Evolutionary conservation across 2,329 filamentous ascomycete genomes (phyloP).

Genomic region (Aspergillus ochraceus): DNA sequence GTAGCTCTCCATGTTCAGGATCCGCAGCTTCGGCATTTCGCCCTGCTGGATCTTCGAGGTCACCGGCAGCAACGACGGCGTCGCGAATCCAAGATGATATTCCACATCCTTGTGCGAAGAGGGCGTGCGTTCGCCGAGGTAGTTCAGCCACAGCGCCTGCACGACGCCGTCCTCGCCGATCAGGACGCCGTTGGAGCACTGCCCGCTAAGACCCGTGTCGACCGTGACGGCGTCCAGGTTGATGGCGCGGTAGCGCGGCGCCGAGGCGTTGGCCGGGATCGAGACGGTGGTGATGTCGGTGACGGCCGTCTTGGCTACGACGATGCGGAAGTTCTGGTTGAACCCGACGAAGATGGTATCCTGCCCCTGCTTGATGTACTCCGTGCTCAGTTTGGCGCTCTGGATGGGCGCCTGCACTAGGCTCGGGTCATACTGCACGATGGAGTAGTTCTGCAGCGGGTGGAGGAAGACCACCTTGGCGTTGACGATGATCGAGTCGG

Average conservation of each 20-base stretch:
- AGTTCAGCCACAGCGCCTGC: slow-evolving; percentile 94
- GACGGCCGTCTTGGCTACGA: slow-evolving; percentile 89
- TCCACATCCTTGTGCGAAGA: slow-evolving; percentile 86
- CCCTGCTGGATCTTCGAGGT: slow-evolving; percentile 81
- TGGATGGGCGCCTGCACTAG: slow-evolving; percentile 93
- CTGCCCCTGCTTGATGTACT: slow-evolving; percentile 86
- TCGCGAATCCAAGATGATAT: slow-evolving; percentile 90
- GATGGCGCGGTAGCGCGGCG: slow-evolving; percentile 88
- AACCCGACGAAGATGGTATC: slow-evolving; percentile 98
- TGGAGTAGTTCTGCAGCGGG: slow-evolving; percentile 92
- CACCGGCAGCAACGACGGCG: slow-evolving; percentile 85
- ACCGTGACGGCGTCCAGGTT: slow-evolving; percentile 97
- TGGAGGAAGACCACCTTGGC: slow-evolving; percentile 96
- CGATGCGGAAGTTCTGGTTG: slow-evolving; percentile 90
- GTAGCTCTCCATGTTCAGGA: slow-evolving; percentile 91
- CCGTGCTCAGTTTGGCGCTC: slow-evolving; percentile 78
- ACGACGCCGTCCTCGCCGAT: slow-evolving; percentile 88
- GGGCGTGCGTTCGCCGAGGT: slow-evolving; percentile 82
- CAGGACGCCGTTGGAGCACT: slow-evolving; percentile 92
- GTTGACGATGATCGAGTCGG: slow-evolving; percentile 91
- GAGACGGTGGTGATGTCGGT: slow-evolving; percentile 97
- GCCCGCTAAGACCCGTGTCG: slow-evolving; percentile 84
- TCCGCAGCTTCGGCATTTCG: slow-evolving; percentile 75
- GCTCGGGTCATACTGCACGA: slow-evolving; percentile 90
- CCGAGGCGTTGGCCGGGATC: slow-evolving; percentile 88